Conservation (phyloP, 148 eudicot species). For the Agrostemma githago region DNA sequence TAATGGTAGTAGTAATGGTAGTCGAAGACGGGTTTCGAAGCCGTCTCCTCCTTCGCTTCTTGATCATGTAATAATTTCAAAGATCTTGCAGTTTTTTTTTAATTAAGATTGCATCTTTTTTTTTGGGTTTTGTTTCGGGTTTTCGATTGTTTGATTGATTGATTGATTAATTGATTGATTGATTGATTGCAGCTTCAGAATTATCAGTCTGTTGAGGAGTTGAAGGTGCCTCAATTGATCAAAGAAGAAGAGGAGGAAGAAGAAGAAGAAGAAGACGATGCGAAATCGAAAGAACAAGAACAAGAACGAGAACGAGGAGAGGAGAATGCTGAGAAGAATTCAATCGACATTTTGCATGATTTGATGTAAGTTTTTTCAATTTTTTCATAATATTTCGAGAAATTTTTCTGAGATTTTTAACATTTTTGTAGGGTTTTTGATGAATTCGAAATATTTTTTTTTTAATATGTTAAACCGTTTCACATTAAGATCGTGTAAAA, state of each 20-base stretch:
- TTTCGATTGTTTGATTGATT: not conserved
- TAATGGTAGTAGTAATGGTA: too few relatives aligned
- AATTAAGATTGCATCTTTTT: not conserved
- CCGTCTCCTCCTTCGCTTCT: constrained; percentile 22
- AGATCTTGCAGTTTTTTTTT: not conserved
- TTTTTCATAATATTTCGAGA: too few relatives aligned
- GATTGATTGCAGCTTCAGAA: constrained; percentile 27
- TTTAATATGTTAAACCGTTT: too few relatives aligned
- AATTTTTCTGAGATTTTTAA: not conserved
- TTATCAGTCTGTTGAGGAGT: constrained; percentile 31
- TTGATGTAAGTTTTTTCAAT: constrained; percentile 26
- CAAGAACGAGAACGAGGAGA: constrained; percentile 4
- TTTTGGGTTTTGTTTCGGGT: not conserved
- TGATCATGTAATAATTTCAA: constrained; percentile 20
- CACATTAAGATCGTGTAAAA: not conserved
- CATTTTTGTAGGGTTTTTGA: too few relatives aligned
- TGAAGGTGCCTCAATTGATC: constrained; percentile 18
- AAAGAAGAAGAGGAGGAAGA: constrained; percentile 2
- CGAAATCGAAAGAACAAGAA: constrained; percentile 18
- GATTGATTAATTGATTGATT: not conserved
- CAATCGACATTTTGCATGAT: constrained; percentile 14
- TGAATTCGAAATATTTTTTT: too few relatives aligned
- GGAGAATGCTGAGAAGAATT: constrained; percentile 15
- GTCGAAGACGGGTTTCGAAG: constrained; percentile 5
- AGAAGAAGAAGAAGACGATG: not conserved